Base-by-base conservation (phyloP, 129 eudicot genomes). In the Deinandra increscens region DNA sequence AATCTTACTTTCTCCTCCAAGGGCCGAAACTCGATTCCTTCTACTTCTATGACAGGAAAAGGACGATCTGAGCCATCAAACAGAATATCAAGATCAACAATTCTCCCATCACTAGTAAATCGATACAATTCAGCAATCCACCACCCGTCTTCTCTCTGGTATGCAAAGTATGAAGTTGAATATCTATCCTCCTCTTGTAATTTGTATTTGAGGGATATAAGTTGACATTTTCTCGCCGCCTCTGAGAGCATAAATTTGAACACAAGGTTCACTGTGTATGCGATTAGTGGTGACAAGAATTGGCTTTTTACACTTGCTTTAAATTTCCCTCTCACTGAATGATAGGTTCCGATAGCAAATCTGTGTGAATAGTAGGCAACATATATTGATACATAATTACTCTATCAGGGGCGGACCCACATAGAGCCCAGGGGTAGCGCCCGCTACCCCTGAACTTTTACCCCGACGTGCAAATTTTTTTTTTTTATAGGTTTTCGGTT, bases 11-110 rank as follows among this genome's bases (percentile, higher is more conserved):
- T 31, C 7, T 44, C n/a, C n/a, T n/a, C 12, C 8, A 59, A 7
- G 14, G 77, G 61, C 2, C 31, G 46, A 37, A 72, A 72, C 37
- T 60, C 49, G 6, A 72, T 60, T 38, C 69, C 77, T 31, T 60
- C 69, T 17, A 45, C 61, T 13, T 18, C 20, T 18, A 20, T 14
- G n/a, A n/a, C n/a, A n/a, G n/a, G n/a, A n/a, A 12, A 26, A 6
- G 1, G 14, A 7, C 0, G n/a, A 31, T 59, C 0, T 11, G 4
- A 26, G 20, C 38, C 60, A 0, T 31, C 38, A 72, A 72, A 43
- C 15, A 33, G 1, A 72, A 72, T 60, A 19, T 46, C 44, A 60
- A 60, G 65, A 60, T 60, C 7, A 60, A 60, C 6, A 14, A 0
- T 33, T 13, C 22, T 1, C 1, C n/a, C 2, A 39, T 60, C 23